phyloP scores from a whole-genome alignment of 2,329 filamentous ascomycete species.

The Colletotrichum orchidophilum region DNA sequence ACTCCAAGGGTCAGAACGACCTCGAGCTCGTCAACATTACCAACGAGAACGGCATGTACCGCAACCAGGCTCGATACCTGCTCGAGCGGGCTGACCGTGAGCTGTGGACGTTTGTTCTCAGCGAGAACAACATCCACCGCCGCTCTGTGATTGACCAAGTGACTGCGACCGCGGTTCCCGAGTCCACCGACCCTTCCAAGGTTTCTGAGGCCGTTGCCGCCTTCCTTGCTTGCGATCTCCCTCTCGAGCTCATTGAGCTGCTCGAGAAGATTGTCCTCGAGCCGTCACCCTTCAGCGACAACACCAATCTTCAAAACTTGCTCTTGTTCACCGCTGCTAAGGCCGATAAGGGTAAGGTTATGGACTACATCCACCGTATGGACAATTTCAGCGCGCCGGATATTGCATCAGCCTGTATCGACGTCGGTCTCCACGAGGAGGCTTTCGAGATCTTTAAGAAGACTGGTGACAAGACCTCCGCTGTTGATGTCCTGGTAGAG shows the following conservation, averaged over 20 bases:
- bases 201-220: conserved; percentile 94
- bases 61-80: conserved; percentile 94
- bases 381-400: conserved; percentile 91
- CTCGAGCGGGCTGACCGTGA: conserved; percentile 89
- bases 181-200: conserved; percentile 91
- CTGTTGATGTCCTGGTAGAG: conserved; percentile 92
- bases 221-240: conserved; percentile 90
- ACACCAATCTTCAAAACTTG: conserved; percentile 94
- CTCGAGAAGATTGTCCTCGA: conserved; percentile 99
- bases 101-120: conserved; percentile 94
- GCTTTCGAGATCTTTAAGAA: conserved; percentile 99
- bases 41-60: conserved; percentile 99
- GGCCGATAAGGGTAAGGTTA: conserved; percentile 92
- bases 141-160: conserved; percentile 96
- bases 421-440: conserved; percentile 94
- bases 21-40: conserved; percentile 97
- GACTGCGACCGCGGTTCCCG: conserved; percentile 92
- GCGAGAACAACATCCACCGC: conserved; percentile 94
- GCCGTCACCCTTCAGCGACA: conserved; percentile 98
- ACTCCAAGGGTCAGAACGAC: conserved; percentile 96
- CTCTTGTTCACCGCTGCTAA: conserved; percentile 97
- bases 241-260: conserved; percentile 93
- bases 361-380: conserved; percentile 95
- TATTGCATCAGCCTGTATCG: conserved; percentile 91
- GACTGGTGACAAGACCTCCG: conserved; percentile 86